Base-by-base conservation (phyloP, 257 asterid genomes). In the Nyctanthes arbortristis region DNA sequence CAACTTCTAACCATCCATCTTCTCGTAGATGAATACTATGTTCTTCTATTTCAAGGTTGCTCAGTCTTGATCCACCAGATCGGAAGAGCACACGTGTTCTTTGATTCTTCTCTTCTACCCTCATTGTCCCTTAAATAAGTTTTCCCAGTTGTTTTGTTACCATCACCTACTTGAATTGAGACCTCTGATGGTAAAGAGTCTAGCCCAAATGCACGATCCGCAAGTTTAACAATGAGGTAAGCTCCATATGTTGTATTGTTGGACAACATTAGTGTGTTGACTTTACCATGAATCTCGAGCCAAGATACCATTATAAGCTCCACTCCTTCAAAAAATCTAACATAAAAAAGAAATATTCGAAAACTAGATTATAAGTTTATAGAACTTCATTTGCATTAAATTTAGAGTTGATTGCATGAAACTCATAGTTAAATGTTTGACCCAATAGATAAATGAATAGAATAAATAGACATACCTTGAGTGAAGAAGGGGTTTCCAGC, bases 141-240 rank as follows among this genome's bases (percentile, higher is more conserved):
- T 0, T 52, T 57, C 4, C 79, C 83, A 1, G 28, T 61, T 0
- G 76, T 66, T 77, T n/a, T n/a, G n/a, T 71, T 72, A 4, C 61
- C 63, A 30, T 40, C 60, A 0, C 80, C 91, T 0, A 79, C 64
- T 65, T 87, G 84, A 27, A 90, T 31, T 0, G 81, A 73, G 47
- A 80, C 85, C 68, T 90, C 93, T 0, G 82, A 74, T 0, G 93
- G 86, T 4, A 71, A 39, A 0, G 64, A 36, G 28, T 75, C 88
- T 54, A 90, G 59, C 0, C 95, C 95, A 39, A 82, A 86, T n/a
- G 95, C 96, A 11, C 95, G 92, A 12, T 67, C 66, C 1, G 72
- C 77, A 0, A 90, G 62, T 10, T 81, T 84, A 56, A 89, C 52
- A 20, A 87, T 64, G 24, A 89, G 81, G 73, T 87, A 89, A 0